Evolutionary conservation across 176 grass and related monocot genomes (phyloP).

Genomic region (Hordeum marinum): DNA sequence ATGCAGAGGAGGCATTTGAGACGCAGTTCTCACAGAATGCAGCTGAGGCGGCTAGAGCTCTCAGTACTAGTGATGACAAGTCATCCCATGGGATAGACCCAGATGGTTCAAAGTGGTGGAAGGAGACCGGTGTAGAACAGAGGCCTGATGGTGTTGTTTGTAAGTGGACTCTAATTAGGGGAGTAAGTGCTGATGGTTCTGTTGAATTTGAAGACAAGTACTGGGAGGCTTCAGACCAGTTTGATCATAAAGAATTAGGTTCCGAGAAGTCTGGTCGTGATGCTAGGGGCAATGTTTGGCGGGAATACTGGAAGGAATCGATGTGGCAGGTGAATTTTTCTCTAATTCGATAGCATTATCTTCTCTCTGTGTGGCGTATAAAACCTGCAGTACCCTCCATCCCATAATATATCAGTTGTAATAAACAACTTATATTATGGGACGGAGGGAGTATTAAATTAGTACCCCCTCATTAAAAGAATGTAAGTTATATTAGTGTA

Average conservation of each 20-base stretch:
- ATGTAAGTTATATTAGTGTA: too few species aligned
- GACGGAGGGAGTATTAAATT: too few species aligned
- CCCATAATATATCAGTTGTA: too few species aligned
- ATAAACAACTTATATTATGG: too few species aligned
- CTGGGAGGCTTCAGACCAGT: slow-evolving; percentile 94
- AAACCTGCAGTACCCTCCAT: background rate
- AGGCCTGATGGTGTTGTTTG: slow-evolving; percentile 75
- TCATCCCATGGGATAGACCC: slow-evolving; percentile 48
- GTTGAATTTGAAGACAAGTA: slow-evolving; percentile 97
- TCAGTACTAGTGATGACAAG: slow-evolving; percentile 46
- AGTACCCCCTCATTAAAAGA: too few species aligned
- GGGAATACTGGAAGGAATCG: slow-evolving; percentile 92
- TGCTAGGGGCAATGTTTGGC: slow-evolving; percentile 87
- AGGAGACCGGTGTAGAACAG: slow-evolving; percentile 74
- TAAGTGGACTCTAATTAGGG: slow-evolving; percentile 88
- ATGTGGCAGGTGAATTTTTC: slow-evolving; percentile 76
- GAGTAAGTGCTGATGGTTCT: slow-evolving; percentile 80
- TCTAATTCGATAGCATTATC: background rate
- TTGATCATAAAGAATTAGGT: slow-evolving; percentile 89
- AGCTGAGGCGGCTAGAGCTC: slow-evolving; percentile 56
- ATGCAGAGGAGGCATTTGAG: slow-evolving; percentile 50
- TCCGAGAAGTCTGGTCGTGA: slow-evolving; percentile 94
- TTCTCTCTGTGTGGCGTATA: background rate
- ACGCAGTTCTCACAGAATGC: slow-evolving; percentile 61
- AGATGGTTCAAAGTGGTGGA: slow-evolving; percentile 95